Conservation (phyloP, 352 stramenopile species). For the Phytophthora citricola region DNA sequence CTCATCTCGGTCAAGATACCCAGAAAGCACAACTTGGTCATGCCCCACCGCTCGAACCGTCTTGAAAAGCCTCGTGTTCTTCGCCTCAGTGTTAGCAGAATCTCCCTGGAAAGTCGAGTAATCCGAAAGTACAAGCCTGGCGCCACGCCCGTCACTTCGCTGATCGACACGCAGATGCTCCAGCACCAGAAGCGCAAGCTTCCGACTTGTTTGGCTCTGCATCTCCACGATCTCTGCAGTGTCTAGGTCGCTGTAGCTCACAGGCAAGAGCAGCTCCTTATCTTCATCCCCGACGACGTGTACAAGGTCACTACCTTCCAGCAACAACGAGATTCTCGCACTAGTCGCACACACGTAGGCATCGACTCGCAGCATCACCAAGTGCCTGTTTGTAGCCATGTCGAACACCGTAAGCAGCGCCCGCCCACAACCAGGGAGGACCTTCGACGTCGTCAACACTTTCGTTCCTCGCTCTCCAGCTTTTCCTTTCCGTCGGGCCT, state of each 20-base stretch:
- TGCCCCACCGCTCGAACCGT: constrained; percentile 46
- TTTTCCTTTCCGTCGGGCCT: constrained; percentile 20
- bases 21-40: constrained; percentile 46
- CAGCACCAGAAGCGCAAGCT: constrained; percentile 51
- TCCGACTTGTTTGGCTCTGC: constrained; percentile 16
- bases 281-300: constrained; percentile 49
- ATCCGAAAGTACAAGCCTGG: constrained; percentile 60
- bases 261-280: constrained; percentile 27
- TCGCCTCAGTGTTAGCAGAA: background rate
- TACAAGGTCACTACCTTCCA: constrained; percentile 51
- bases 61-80: constrained; percentile 49
- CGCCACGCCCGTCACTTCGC: constrained; percentile 50
- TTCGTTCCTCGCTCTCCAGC: constrained; percentile 61
- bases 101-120: constrained; percentile 22
- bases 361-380: constrained; percentile 55
- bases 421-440: constrained; percentile 43
- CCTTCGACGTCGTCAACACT: constrained; percentile 54
- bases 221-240: constrained; percentile 1
- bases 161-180: constrained; percentile 66
- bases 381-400: constrained; percentile 6
- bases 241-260: background rate
- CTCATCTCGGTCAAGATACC: constrained; percentile 20
- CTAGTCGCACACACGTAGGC: constrained; percentile 68
- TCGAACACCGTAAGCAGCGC: constrained; percentile 75
- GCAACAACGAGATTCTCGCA: constrained; percentile 49